Base-by-base conservation (phyloP, 2,329 filamentous ascomycete species). In the Periconia digitata region DNA sequence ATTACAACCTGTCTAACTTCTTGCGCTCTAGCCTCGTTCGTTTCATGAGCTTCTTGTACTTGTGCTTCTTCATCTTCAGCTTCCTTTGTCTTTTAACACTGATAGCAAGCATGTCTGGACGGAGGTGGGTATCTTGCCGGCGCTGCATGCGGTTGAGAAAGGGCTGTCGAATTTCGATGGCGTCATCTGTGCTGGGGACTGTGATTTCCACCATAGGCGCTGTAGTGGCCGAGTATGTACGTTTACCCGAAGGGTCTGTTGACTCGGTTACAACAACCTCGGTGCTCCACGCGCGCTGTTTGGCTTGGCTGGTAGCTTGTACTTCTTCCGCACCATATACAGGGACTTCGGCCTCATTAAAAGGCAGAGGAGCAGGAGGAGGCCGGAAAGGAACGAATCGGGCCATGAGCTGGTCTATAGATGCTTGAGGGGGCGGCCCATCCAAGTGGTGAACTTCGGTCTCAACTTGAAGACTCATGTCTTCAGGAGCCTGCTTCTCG, bases 61-160 rank as follows among this genome's bases (percentile, higher is more conserved):
- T 99, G 83, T 97, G 92, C 84, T 97, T 99, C 89, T 99, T 99
- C 92, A 99, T 99, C 84, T 91, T 96, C 67, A 96, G 77, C 78
- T 94, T 95, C 69, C 91, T 81, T 75, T 95, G 90, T 72, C 94
- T 83, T 80, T 87, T 91, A 61, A 96, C 92, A 68, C 90, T 95
- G 69, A 99, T 90, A 55, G 90, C 83, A 52, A 86, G 76, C 86
- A 96, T 92, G 51, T 71, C 63, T 66, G 53, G 64, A 62, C 63
- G 69, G 44, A 63, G 58, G 63, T 53, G 83, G 51, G 75, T 78
- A 60, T 84, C 70, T 72, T 86, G 82, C 54, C 86, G 82, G 63
- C 79, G 74, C 43, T 83, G 81, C 77, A 89, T 84, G 58, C 88
- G 85, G 69, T 88, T 83, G 22, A 90, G 76, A 67, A 91, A 92